A percentile compares a stretch with the other conserved stretches of the same genome.
These are phyloP conservation scores for Cladobotryum mycophilum DNA, from an alignment of 2,329 filamentous ascomycete genomes.

Conservation along the genomic window DNA sequence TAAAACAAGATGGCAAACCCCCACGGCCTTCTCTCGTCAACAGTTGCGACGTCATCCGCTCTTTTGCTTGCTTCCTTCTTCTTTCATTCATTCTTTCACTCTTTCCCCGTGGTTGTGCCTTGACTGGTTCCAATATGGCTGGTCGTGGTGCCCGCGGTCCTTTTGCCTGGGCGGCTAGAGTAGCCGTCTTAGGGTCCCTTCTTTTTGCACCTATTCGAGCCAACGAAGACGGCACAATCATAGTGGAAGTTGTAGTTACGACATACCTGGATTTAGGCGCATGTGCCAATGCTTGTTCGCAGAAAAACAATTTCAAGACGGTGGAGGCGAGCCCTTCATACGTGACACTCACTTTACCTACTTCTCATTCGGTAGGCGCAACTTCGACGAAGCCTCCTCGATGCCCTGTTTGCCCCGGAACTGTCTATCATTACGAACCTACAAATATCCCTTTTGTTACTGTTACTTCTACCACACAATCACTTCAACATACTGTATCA, in stretches of 20 bases:
- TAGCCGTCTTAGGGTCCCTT: constrained; percentile 12
- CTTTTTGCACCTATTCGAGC: constrained; percentile 11
- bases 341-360: constrained; percentile 18
- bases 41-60: too few species aligned
- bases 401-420: constrained; percentile 19
- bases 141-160: constrained; percentile 4
- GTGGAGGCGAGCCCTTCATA: constrained; percentile 4
- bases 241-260: constrained; percentile 15
- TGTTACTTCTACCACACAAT: constrained; percentile 14
- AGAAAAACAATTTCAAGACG: constrained; percentile 1
- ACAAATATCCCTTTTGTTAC: constrained; percentile 20
- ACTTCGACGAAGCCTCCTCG: constrained; percentile 16
- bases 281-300: constrained; percentile 12
- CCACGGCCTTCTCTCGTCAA: too few species aligned
- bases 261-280: constrained; percentile 12
- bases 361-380: constrained; percentile 13
- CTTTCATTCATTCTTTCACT: neutral
- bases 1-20: too few species aligned
- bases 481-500: constrained; percentile 15
- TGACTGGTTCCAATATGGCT: constrained; percentile 5
- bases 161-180: constrained; percentile 10
- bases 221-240: constrained; percentile 7
- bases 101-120: constrained; percentile 14
- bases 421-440: constrained; percentile 20
- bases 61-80: too few species aligned